Conservation (phyloP, 257 asterid species). For the Parsonsia alboflavescens region DNA sequence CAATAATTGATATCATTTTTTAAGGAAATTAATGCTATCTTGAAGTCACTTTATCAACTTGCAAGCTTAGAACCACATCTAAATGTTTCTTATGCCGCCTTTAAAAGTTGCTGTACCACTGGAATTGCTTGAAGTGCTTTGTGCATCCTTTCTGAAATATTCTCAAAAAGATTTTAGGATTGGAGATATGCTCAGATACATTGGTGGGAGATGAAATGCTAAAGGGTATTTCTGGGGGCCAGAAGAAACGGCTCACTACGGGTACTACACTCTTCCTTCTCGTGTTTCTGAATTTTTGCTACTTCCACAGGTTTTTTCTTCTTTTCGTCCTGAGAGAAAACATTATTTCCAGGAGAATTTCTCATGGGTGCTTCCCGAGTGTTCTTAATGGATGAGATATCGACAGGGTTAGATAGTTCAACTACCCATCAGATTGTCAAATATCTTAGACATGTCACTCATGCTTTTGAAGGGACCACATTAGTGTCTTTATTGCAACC, state of each 20-base stretch:
- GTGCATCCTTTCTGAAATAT: slow-evolving; percentile 38
- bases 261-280: slow-evolving; percentile 52
- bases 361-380: slow-evolving; percentile 77
- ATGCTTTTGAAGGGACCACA: slow-evolving; percentile 70
- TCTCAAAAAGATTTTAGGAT: slow-evolving; percentile 84
- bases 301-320: slow-evolving; percentile 16
- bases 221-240: slow-evolving; percentile 95
- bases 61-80: not conserved
- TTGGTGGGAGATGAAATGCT: slow-evolving; percentile 95
- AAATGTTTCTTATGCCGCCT: not conserved
- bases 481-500: slow-evolving; percentile 86
- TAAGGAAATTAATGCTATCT: not conserved
- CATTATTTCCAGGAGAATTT: slow-evolving; percentile 59
- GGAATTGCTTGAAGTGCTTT: slow-evolving; percentile 16
- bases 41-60: not conserved
- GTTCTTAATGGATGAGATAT: slow-evolving; percentile 89
- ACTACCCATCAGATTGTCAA: slow-evolving; percentile 75
- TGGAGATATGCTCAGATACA: slow-evolving; percentile 82
- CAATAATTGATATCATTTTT: not conserved
- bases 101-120: not conserved
- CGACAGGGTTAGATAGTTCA: slow-evolving; percentile 90
- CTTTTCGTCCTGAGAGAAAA: not conserved
- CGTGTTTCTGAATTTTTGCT: slow-evolving; percentile 41
- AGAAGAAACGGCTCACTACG: slow-evolving; percentile 82
- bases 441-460: slow-evolving; percentile 69